Percentiles rank a stretch among this genome's conserved stretches.
phyloP scores from a whole-genome alignment of 306 rosid genomes.

The Prunus padus region DNA sequence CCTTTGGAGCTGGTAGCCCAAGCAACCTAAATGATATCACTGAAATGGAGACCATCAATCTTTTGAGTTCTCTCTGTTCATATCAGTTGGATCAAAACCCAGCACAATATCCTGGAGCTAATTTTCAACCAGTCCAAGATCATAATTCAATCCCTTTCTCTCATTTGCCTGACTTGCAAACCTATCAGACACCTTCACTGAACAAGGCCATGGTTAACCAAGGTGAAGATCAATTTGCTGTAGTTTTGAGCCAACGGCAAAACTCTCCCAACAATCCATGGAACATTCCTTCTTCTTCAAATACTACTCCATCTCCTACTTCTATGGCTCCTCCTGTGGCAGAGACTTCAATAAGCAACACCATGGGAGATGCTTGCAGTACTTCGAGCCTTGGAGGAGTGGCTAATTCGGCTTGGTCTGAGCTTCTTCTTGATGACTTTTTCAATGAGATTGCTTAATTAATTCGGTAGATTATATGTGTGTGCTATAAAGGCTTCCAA shows the following conservation, averaged over 20 bases:
- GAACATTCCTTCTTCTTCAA: conserved; percentile 46
- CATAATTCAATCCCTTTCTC: conserved; percentile 44
- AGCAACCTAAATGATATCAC: conserved; percentile 15
- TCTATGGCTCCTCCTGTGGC: conserved; percentile 22
- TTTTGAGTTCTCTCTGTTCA: conserved; percentile 30
- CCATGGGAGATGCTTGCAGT: conserved; percentile 41
- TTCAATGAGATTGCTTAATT: conserved; percentile 45
- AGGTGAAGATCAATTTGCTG: conserved; percentile 21
- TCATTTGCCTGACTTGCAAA: conserved; percentile 50
- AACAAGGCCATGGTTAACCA: conserved; percentile 23
- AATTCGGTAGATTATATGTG: background rate
- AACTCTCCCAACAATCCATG: conserved; percentile 40
- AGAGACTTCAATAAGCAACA: conserved; percentile 21
- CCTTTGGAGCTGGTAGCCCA: conserved; percentile 16
- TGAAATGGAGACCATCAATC: conserved; percentile 36
- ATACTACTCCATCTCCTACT: conserved; percentile 43
- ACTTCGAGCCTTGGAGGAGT: conserved; percentile 43
- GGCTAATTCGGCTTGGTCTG: conserved; percentile 54
- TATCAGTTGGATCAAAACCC: conserved; percentile 33
- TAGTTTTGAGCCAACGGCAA: conserved; percentile 25
- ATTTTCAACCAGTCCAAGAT: conserved; percentile 12
- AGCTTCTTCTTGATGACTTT: conserved; percentile 57
- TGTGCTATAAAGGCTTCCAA: conserved; percentile 8
- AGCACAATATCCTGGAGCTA: conserved; percentile 10
- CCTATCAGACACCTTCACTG: conserved; percentile 11